Base-by-base conservation (phyloP, 2,329 filamentous ascomycete genomes). In the Xenosphaeropsis pyriputrescens region DNA sequence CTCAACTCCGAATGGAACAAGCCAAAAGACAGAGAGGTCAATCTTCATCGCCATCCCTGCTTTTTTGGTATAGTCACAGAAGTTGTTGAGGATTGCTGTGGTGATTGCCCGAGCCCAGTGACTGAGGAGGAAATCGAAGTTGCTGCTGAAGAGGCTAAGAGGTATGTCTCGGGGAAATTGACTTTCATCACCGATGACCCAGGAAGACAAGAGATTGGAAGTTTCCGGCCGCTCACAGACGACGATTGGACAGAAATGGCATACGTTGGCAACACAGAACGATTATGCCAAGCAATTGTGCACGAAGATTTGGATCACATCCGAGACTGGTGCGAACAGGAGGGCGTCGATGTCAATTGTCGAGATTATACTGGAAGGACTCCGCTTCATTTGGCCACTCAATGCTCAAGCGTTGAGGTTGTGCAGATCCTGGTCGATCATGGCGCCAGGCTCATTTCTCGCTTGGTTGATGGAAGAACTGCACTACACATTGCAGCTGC, bases 221-320 rank as follows among this genome's bases (percentile, higher is more conserved):
- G 68, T 8, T 93, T 93, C 60, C 80, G 91, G 48, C 85, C 85
- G 0, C 66, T 89, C 29, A 88, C 80, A 0, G 76, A 85, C 32
- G 69, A 84, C 36, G 84, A 91, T 51, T 93, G 85, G 83, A 91
- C 85, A 1, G 82, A 88, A 45, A 91, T 93, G 84, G 84, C 85
- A 0, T 93, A 93, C 46, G 69, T 93, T 29, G 82, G 84, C 9
- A 83, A 86, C 46, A 88, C 83, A 1, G 75, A 74, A 29, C 66
- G 71, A 13, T 65, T 93, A 2, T 93, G 83, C 50, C 79, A 86
- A 50, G 85, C 82, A 1, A 93, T 93, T 40, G 74, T 88, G 4
- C 76, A 86, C 47, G 64, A 70, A 2, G 78, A 93, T 54, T 47
- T 79, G 3, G 75, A 83, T 29, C 69, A 74, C 43, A 79, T 93